Evolutionary conservation across 208 protist genomes (phyloP).

Genomic region (Acanthamoeba royreba): DNA sequence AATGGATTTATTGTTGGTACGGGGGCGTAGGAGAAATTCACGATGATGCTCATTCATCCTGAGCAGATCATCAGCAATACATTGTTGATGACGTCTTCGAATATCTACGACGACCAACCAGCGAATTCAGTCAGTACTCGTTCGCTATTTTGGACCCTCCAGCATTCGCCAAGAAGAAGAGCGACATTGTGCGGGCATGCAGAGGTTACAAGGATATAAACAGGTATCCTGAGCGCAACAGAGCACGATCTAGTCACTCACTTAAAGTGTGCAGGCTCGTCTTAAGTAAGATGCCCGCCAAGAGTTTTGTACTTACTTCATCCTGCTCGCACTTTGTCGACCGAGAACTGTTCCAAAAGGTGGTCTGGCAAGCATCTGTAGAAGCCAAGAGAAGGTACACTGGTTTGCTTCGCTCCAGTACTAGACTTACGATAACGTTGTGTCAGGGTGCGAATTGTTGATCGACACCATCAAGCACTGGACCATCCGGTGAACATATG

Average conservation of each 20-base stretch:
- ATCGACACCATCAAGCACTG: background rate
- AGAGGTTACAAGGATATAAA: background rate
- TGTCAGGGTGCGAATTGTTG: background rate
- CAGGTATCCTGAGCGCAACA: background rate
- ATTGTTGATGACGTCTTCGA: background rate
- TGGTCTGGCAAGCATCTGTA: background rate
- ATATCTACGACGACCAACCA: background rate
- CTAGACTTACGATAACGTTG: background rate
- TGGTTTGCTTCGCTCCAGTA: no score
- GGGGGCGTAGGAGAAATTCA: background rate
- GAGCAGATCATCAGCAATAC: background rate
- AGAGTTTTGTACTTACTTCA: background rate
- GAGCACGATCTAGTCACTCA: background rate
- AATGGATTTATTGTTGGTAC: background rate
- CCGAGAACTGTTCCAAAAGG: background rate
- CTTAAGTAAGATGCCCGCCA: background rate
- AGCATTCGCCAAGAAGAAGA: background rate
- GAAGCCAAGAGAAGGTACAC: background rate
- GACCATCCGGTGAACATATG: background rate
- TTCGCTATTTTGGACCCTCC: background rate
- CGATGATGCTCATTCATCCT: background rate
- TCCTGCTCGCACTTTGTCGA: background rate
- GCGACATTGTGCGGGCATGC: background rate
- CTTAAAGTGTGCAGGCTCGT: no score
- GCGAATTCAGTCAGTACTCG: background rate